Base-by-base conservation (phyloP, 352 stramenopile genomes). In the Phytophthora idaei region DNA sequence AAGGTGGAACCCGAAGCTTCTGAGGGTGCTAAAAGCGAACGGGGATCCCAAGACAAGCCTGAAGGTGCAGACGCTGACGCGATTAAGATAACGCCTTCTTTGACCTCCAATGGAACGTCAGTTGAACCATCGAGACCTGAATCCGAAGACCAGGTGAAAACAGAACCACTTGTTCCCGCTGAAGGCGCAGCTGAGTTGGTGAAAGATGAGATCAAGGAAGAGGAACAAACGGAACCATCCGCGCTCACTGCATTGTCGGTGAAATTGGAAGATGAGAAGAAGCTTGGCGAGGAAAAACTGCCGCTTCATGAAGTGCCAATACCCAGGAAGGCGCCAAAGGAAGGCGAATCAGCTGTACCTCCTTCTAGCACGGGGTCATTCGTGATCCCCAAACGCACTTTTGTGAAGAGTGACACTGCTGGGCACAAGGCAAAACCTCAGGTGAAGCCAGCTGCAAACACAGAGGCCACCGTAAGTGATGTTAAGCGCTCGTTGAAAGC, bases 311-410 rank as follows among this genome's bases (percentile, higher is more conserved):
- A 31, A 34, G 55, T 65, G 53, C 61, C 61, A 14, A 75, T 73
- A 31, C 61, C 66, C 6, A 53, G 61, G 25, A 69, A 72, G 44
- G 25, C 10, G 12, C 17, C 31, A 47, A 67, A 60, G 3, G 10
- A 48, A 48, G 31, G 44, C 17, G 21, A 61, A 25, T 15, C 37
- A 50, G 11, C 14, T 14, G 29, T 17, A 8, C 11, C 44, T 56
- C 15, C 14, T 1, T 28, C 41, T 55, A 57, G 47, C 41, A 48
- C 39, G 25, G 25, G 15, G n/a, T 57, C 63, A 28, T 78, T 78
- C 46, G 45, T 75, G 25, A 78, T 78, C 14, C 71, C 71, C 31
- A 78, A 78, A 41, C 47, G 62, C 36, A 51, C 42, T 4, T 52
- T 61, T 70, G 37, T 14, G 21, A 64, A 71, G 32, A 49, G 28